Base-by-base conservation (phyloP, 768 basidiomycete species). In the Lentinula raphanica region DNA sequence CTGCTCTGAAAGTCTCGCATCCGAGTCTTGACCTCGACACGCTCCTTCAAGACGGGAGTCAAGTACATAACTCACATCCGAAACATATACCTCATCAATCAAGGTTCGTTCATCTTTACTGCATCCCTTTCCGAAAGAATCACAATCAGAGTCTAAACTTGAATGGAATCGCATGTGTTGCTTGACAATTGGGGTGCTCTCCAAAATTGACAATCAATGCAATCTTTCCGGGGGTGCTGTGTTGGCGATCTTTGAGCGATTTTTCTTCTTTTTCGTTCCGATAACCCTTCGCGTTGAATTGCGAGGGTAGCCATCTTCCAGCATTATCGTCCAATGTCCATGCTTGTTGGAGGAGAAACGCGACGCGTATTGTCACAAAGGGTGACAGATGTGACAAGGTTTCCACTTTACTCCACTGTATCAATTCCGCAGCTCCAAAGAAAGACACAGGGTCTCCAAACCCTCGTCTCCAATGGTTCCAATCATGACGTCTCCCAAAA, bases 381-480 rank as follows among this genome's bases (percentile, higher is more conserved):
- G 19, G n/a, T 44, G 19, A 44, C 42, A 21, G 6, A 8, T 21
- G 42, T 44, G 19, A 44, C 42, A 11, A 2, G 21, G 42, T 44
- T 19, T 44, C 42, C 42, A 44, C 42, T 23, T 44, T 12, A 21
- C 42, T 44, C 42, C 42, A 44, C 42, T 44, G 39, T 23, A 44
- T 44, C 42, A 44, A 44, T 44, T 44, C 42, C 42, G 42, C 42
- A 44, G 42, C 42, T 44, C 42, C 42, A 44, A 44, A 23, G 42
- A 23, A 44, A 44, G 42, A 17, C 42, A 8, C 42, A 23, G 21
- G 17, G 42, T 44, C 42, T 44, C 42, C 42, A 44, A 27, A 53
- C 51, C 51, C 51, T 53, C 51, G 51, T 53, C 7, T 39, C 51
- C 51, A 53, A 32, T 36, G 51, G 40, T 35, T 31, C 40, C 21